These are phyloP conservation scores for Kodamaea arcana DNA, from an alignment of 1,139 yeast genomes.

Conservation along the genomic window DNA sequence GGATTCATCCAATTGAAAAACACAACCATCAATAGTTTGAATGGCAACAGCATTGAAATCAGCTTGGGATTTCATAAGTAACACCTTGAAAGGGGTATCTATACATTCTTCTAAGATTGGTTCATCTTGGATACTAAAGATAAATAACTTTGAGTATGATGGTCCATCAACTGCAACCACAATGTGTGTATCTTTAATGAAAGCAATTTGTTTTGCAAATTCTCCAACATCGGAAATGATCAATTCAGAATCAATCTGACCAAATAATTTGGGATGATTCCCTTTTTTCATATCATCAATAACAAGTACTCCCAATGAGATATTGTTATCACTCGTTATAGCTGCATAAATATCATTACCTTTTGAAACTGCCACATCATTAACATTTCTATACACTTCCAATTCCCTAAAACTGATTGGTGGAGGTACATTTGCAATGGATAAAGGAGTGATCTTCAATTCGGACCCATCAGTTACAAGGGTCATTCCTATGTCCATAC, in stretches of 20 bases:
- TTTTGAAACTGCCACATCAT: conserved; percentile 60
- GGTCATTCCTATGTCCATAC: conserved; percentile 73
- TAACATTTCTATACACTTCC: conserved; percentile 46
- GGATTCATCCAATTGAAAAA: conserved; percentile 35
- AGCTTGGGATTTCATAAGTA: conserved; percentile 53
- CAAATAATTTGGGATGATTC: conserved; percentile 43
- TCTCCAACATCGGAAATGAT: conserved; percentile 37
- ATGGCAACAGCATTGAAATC: conserved; percentile 51
- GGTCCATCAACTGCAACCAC: conserved; percentile 57
- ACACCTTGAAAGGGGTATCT: conserved; percentile 47
- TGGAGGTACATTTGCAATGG: conserved; percentile 90
- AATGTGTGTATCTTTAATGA: conserved; percentile 46
- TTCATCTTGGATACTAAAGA: conserved; percentile 42
- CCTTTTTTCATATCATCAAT: conserved; percentile 35
- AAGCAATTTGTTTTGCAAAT: conserved; percentile 59
- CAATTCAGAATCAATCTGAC: conserved; percentile 26
- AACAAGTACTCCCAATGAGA: conserved; percentile 20
- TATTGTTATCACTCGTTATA: conserved; percentile 38
- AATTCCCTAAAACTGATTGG: conserved; percentile 78
- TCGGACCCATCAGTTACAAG: conserved; percentile 75
- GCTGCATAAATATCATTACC: conserved; percentile 61
- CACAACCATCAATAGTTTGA: conserved; percentile 63
- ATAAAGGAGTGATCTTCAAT: conserved; percentile 77
- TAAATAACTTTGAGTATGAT: conserved; percentile 43
- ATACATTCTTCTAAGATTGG: conserved; percentile 41